These are phyloP conservation scores for Ilex asprella DNA, from an alignment of 257 asterid species.

Conservation along the genomic window DNA sequence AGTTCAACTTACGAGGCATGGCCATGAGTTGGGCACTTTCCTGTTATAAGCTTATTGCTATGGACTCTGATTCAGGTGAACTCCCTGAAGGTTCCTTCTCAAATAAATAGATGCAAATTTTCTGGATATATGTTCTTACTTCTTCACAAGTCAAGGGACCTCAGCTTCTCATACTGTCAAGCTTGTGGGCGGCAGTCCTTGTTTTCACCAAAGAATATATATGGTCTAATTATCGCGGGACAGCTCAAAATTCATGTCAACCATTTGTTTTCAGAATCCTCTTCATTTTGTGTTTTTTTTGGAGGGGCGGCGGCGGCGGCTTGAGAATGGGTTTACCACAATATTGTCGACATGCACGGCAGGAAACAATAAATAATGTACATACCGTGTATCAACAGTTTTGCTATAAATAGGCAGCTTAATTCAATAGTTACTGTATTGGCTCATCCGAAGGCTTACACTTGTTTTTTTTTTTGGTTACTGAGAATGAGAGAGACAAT, in stretches of 20 bases:
- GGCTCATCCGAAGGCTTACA: too few relatives aligned
- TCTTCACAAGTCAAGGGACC: neutral
- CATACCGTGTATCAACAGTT: neutral
- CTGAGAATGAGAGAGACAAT: too few relatives aligned
- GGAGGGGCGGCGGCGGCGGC: too few relatives aligned
- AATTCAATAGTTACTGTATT: neutral
- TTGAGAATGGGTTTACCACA: too few relatives aligned
- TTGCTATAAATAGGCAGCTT: neutral
- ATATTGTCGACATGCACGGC: too few relatives aligned
- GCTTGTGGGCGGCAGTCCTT: neutral
- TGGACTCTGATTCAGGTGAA: neutral
- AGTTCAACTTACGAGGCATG: conserved; percentile 71
- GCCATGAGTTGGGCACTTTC: conserved; percentile 70
- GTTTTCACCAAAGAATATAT: neutral
- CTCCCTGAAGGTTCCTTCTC: neutral
- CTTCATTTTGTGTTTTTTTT: too few relatives aligned
- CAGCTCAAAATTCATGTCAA: neutral
- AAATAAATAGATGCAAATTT: neutral
- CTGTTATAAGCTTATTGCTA: conserved; percentile 34
- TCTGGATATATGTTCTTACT: neutral
- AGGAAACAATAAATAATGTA: neutral
- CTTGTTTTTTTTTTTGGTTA: too few relatives aligned
- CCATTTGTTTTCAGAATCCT: too few relatives aligned
- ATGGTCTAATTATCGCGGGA: neutral
- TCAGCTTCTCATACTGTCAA: neutral